Base-by-base conservation (phyloP, 2,329 filamentous ascomycete species). In the Nemania serpens region DNA sequence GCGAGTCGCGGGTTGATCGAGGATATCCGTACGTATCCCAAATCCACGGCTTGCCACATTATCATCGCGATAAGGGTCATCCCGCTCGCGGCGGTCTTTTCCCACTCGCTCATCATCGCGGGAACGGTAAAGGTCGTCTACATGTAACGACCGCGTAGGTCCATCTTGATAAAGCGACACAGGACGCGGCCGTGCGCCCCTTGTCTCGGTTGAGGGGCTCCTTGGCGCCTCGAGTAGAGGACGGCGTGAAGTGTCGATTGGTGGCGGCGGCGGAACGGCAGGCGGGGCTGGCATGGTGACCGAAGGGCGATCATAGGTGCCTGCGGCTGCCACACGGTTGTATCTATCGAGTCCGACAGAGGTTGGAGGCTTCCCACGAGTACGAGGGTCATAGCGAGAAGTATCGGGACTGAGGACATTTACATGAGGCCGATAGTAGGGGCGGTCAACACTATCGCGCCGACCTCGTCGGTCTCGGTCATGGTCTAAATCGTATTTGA, bases 301-400 rank as follows among this genome's bases (percentile, higher is more conserved):
- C 0, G 75, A 75, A 5, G 81, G 75, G 29, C 79, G 72, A 22
- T 84, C 82, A 63, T 84, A 85, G 6, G 76, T 70, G 5, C 75
- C 74, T 15, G 73, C 68, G 48, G 74, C 72, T 2, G 75, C 70
- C 2, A 70, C 71, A 59, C 83, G 78, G 66, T 84, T 84, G 64
- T 91, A 84, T 75, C 86, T 90, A 68, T 91, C 89, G 65, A 92
- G 86, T 0, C 88, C 89, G 67, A 88, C 81, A 2, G 86, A 90
- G 5, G 87, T 85, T 4, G 88, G 88, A 10, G 90, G 90, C 2
- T 89, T 89, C 0, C 83, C 81, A 34, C 82, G 73, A 29, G 62
- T 68, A 39, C 75, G 73, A n/a, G 72, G 66, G 52, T 77, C 78
- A 61, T 79, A 81, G 29, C 79, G 80, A 53, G 71, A 73, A 18